Evolutionary conservation across 257 asterid species (phyloP).

Genomic region (Euphrasia confusa): DNA sequence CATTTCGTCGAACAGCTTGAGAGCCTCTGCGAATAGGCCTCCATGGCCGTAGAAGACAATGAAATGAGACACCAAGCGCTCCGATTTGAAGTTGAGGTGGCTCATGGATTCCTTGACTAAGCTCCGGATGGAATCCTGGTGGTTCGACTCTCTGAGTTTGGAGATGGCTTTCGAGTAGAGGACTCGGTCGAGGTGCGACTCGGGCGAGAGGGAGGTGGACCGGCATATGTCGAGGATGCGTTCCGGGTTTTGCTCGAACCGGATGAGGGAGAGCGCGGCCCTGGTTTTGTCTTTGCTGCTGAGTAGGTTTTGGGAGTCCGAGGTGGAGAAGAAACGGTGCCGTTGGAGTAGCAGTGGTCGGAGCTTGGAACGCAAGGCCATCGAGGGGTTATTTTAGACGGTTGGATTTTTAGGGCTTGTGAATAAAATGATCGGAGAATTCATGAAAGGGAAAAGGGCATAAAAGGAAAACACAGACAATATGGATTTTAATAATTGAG

Average conservation of each 20-base stretch:
- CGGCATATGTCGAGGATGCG: slow-evolving; percentile 72
- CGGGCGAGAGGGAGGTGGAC: slow-evolving; percentile 66
- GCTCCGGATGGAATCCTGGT: slow-evolving; percentile 43
- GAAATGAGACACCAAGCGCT: slow-evolving; percentile 48
- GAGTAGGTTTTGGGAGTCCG: slow-evolving; percentile 29
- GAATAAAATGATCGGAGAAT: no score
- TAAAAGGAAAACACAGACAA: no score
- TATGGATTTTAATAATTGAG: no score
- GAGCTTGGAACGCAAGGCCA: slow-evolving; percentile 57
- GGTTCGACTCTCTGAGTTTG: slow-evolving; percentile 47
- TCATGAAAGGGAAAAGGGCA: neutral
- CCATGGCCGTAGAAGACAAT: slow-evolving; percentile 70
- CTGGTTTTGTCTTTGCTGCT: slow-evolving; percentile 58
- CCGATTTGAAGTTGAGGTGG: slow-evolving; percentile 39
- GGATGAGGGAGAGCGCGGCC: slow-evolving; percentile 58
- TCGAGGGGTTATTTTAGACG: slow-evolving; percentile 11
- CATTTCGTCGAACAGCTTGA: slow-evolving; percentile 63
- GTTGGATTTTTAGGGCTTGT: neutral
- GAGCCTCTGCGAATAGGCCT: slow-evolving; percentile 52
- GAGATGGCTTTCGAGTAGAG: slow-evolving; percentile 55
- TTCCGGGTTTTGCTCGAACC: slow-evolving; percentile 72
- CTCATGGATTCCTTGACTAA: slow-evolving; percentile 47
- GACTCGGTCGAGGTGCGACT: slow-evolving; percentile 60
- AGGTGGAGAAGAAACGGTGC: slow-evolving; percentile 39
- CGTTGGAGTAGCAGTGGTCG: slow-evolving; percentile 30